phyloP scores from a whole-genome alignment of 768 basidiomycete genomes.

The Leucocoprinus birnbaumii region DNA sequence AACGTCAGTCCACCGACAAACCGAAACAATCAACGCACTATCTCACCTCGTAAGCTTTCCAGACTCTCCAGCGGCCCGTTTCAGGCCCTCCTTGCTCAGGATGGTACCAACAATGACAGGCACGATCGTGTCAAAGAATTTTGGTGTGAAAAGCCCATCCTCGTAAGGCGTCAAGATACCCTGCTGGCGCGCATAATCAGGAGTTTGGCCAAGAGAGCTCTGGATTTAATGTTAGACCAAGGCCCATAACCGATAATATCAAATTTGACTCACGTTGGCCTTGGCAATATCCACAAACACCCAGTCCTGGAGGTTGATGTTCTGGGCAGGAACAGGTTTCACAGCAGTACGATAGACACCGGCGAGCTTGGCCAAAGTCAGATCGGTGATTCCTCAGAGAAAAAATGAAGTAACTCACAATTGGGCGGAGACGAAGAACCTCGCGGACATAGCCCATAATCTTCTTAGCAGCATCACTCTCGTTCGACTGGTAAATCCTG shows the following conservation, averaged over 20 bases:
- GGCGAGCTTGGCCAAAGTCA: constrained; percentile 27
- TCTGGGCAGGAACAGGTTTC: constrained; percentile 22
- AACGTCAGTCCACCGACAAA: background rate
- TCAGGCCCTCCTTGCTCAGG: constrained; percentile 39
- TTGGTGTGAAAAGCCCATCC: constrained; percentile 26
- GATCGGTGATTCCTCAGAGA: background rate
- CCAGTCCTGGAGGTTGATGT: constrained; percentile 24
- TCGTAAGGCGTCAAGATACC: constrained; percentile 20
- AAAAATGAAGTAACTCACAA: constrained; percentile 21
- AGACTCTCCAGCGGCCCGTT: constrained; percentile 31
- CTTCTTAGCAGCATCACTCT: constrained; percentile 21
- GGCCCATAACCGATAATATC: background rate
- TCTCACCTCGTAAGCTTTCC: constrained; percentile 37
- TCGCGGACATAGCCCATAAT: constrained; percentile 43
- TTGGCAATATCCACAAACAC: constrained; percentile 33
- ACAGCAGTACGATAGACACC: constrained; percentile 38
- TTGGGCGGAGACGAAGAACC: constrained; percentile 42
- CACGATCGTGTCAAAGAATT: constrained; percentile 40
- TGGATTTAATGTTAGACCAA: background rate
- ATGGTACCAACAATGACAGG: constrained; percentile 42
- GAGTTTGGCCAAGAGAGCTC: constrained; percentile 2
- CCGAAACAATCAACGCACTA: background rate
- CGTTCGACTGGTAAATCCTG: constrained; percentile 24
- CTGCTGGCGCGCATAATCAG: constrained; percentile 22
- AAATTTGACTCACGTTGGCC: constrained; percentile 28